Evolutionary conservation across 2,329 filamentous ascomycete species (phyloP).

Genomic region (Ophiostoma angusticollis): DNA sequence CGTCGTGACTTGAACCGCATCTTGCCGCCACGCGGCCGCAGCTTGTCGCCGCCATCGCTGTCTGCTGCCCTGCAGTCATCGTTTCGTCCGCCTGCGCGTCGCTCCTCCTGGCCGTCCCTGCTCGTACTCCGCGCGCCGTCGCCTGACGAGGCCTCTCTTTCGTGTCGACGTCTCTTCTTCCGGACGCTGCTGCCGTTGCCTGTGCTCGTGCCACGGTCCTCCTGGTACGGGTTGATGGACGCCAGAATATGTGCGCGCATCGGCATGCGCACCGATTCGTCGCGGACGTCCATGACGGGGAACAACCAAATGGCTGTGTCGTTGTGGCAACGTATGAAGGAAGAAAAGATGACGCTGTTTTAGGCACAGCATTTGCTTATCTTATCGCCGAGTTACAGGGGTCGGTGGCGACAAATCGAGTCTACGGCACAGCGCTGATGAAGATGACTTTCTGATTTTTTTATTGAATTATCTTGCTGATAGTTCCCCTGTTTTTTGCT

Average conservation of each 20-base stretch:
- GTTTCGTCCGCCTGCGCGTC: background rate
- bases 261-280: slow-evolving; percentile 14
- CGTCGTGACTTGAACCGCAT: slow-evolving; percentile 4
- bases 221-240: slow-evolving; percentile 30
- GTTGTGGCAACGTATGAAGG: too few relatives aligned
- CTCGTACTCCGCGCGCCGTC: background rate
- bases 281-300: slow-evolving; percentile 8
- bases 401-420: too few relatives aligned
- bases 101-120: background rate
- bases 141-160: background rate
- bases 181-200: background rate
- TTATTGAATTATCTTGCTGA: too few relatives aligned
- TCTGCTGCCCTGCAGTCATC: background rate
- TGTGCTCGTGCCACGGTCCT: background rate
- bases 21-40: background rate
- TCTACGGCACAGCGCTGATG: too few relatives aligned
- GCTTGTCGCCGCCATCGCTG: background rate
- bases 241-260: slow-evolving; percentile 35
- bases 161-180: slow-evolving; percentile 1
- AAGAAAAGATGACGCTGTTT: too few relatives aligned
- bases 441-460: too few relatives aligned
- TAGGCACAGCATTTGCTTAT: too few relatives aligned
- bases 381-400: too few relatives aligned
- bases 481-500: too few relatives aligned
- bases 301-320: too few relatives aligned